Percentiles rank a stretch among this genome's conserved stretches.
These are phyloP conservation scores for Ganoderma sinense DNA, from an alignment of 1,284 basidiomycete genomes.

Conservation along the genomic window DNA sequence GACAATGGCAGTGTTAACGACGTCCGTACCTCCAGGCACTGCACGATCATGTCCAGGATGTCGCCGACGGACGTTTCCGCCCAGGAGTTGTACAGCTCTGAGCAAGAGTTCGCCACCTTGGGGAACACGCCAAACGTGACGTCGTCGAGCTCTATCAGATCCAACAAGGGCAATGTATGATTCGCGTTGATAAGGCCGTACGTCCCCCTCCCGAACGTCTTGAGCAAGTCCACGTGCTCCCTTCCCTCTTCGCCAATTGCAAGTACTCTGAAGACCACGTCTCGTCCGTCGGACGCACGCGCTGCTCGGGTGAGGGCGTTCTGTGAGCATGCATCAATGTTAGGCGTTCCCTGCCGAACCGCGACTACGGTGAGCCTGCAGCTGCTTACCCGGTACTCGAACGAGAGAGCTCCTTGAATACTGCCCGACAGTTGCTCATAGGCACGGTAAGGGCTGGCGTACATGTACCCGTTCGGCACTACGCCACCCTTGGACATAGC, in stretches of 20 bases:
- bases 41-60: slow-evolving; percentile 40
- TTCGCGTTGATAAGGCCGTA: slow-evolving; percentile 10
- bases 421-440: not conserved
- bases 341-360: too few relatives aligned
- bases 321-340: not conserved
- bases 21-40: slow-evolving; percentile 36
- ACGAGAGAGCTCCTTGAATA: too few relatives aligned
- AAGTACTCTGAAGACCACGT: slow-evolving; percentile 8
- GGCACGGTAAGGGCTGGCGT: not conserved
- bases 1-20: not conserved
- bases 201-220: not conserved
- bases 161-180: slow-evolving; percentile 30
- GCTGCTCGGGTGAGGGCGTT: slow-evolving; percentile 4
- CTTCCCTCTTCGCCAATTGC: slow-evolving; percentile 5
- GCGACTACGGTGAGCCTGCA: too few relatives aligned
- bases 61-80: slow-evolving; percentile 40
- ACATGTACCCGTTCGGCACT: not conserved
- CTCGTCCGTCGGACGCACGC: not conserved
- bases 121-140: slow-evolving; percentile 44
- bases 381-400: too few relatives aligned
- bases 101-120: slow-evolving; percentile 27
- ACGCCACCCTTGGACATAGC: not conserved
- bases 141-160: slow-evolving; percentile 37
- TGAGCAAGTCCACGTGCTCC: slow-evolving; percentile 10
- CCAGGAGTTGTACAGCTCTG: slow-evolving; percentile 26